Evolutionary conservation across 495 filamentous ascomycete species (phyloP), one percentile per base, ranked within the genome.

Genomic region (Cercophora samala): DNA sequence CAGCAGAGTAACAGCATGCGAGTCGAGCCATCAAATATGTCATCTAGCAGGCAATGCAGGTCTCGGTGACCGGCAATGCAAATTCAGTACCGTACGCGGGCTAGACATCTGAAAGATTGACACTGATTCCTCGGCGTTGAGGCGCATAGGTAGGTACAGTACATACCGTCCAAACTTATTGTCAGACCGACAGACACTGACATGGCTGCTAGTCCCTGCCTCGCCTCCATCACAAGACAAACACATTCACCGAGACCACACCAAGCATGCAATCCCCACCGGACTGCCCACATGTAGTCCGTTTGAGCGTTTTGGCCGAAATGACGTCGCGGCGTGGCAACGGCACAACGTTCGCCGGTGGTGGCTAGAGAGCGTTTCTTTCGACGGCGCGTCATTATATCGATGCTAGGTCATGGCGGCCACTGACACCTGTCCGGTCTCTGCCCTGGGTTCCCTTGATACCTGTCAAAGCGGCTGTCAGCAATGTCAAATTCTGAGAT

Each of bases 391-490:
- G 53, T 56, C 53, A 56, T 56, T 0, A 19, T 56, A 9, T 5
- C 53, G 53, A 56, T 56, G 22, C 53, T 56, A 3, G 37, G 53
- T 56, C 53, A 46, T 11, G 37, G 37, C 37, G 37, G 37, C 37
- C 11, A 46, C 6, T 46, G 37, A 46, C 37, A 46, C 37, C 37
- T 46, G 37, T 46, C 37, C 15, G 37, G 37, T 46, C 9, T 46
- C 37, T 46, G 37, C 37, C 29, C 15, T 11, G 37, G 8, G n/a
- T 15, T 29, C 11, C 21, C 58, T 17, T 17, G 25, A 18, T 60
- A 60, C 24, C 58, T 60, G 58, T 60, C 58, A 60, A 29, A 24
- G 58, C 22, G 29, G 22, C 8, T 60, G 58, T 32, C 25, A 60
- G 58, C 58, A 13, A 60, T 60, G 23, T 26, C 58, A 29, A 9